Base-by-base conservation (phyloP, 176 grass and related monocot genomes). In the Melocanna baccifera region DNA sequence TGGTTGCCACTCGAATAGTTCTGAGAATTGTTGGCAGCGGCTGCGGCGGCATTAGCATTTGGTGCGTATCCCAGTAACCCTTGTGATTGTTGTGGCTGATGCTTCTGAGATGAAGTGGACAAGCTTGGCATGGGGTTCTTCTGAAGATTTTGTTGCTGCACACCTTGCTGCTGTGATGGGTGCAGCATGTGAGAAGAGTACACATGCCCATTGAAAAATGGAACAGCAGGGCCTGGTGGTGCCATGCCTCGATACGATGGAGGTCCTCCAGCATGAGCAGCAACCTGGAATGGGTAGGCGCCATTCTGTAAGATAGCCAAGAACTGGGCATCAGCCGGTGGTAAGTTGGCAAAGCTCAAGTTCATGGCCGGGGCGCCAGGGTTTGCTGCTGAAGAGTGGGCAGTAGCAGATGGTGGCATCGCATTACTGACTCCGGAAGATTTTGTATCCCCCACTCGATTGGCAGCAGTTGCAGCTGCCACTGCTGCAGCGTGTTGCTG, bases 101-200 rank as follows among this genome's bases (percentile, higher is more conserved):
- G 89, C 82, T 95, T 92, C 78, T 94, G 92, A 22, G 84, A 96
- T 6, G 91, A 93, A 64, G 79, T 84, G 23, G 94, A 81, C 69
- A 82, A 50, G 84, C 70, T 94, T 18, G 91, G 82, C 71, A 83
- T 83, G 23, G 78, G 79, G 29, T 37, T 71, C 74, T 93, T 97
- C 58, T 94, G 92, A 79, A 46, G 84, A 89, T 86, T 90, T 87
- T 92, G 96, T 50, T 81, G 93, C 47, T 88, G 87, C 0, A 36
- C 71, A 23, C 84, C 79, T 78, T 93, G 97, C 70, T 92, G 87
- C 43, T 96, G 96, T 62, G 85, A 90, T 67, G 97, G 89, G 43
- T 96, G 93, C 73, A 93, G 39, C 93, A 99, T 99, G 69, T 94
- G 97, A 83, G 87, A 59, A 51, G 96, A 46, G 55, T 94, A 96